Evolutionary conservation across 768 basidiomycete genomes (phyloP).

Genomic region (Tylopilus balloui): DNA sequence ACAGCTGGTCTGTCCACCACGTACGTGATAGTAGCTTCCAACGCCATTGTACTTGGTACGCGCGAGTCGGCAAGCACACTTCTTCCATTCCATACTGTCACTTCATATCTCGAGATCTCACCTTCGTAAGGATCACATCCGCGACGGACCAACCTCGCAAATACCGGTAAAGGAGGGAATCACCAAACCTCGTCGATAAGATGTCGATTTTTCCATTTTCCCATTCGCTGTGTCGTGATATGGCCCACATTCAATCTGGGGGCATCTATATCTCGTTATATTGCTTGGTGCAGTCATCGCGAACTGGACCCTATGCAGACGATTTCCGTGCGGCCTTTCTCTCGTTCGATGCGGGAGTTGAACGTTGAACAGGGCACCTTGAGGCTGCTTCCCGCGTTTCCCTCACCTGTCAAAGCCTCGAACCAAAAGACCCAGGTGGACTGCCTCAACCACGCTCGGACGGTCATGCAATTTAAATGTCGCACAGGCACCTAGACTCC

Average conservation of each 20-base stretch:
- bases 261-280: conserved; percentile 13
- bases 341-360: not conserved
- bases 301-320: conserved; percentile 20
- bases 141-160: not conserved
- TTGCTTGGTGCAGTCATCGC: conserved; percentile 13
- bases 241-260: not conserved
- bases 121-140: conserved; percentile 20
- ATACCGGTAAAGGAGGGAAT: conserved; percentile 2
- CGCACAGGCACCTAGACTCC: not conserved
- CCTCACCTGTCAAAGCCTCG: too few relatives aligned
- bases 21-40: not conserved
- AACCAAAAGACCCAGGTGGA: not conserved
- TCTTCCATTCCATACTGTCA: conserved; percentile 20
- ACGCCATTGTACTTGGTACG: not conserved
- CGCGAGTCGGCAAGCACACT: conserved; percentile 6
- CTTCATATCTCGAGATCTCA: conserved; percentile 12
- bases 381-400: conserved; percentile 4
- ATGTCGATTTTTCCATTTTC: conserved; percentile 5
- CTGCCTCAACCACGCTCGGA: conserved; percentile 6
- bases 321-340: conserved; percentile 19
- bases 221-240: conserved; percentile 6
- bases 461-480: too few relatives aligned
- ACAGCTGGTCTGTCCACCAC: not conserved
- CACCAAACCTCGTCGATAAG: conserved; percentile 16
- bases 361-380: not conserved